Base-by-base conservation (phyloP, 768 basidiomycete genomes). In the Hypholoma fasciculare region DNA sequence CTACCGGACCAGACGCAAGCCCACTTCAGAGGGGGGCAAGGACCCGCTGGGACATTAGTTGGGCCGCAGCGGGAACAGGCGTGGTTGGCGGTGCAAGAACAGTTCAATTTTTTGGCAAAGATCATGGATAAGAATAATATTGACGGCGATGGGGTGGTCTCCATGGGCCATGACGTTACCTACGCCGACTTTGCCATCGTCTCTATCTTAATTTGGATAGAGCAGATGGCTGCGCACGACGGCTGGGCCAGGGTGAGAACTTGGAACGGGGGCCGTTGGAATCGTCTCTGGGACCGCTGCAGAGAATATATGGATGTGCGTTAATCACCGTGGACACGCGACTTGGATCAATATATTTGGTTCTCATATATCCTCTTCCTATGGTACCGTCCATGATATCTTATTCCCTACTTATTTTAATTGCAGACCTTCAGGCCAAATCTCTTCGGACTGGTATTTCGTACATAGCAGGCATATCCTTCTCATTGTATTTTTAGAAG, bases 171-270 rank as follows among this genome's bases (percentile, higher is more conserved):
- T 37, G 84, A 88, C 17, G 76, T 90, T 50, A 83, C 82, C 9
- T 89, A 90, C 62, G 87, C 87, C 1, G 89, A 91, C 63, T 90
- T 91, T 66, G 84, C 87, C 4, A 71, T 92, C 19, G 89, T 87
- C 62, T 82, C 89, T 0, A 80, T 88, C 16, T 71, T 91, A 42
- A 80, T 90, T 47, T 92, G 88, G 88, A 85, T 90, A 42, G 84
- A 90, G 67, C 77, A 82, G 49, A 83, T 90, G 66, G 82, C 87
- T 3, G 80, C 86, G n/a, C 84, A 87, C 56, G 87, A 90, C 61
- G 87, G 86, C 13, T 92, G 89, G 89, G 74, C 78, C 20, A 73
- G 84, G 53, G 78, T 91, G n/a, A 72, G 83, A 50, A 78, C 81
- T 26, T 91, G 89, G 89, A 85, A 88, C 64, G 78, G 76, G 3